A percentile compares a stretch with the other conserved stretches of the same genome.
Evolutionary conservation across 2,329 filamentous ascomycete genomes (phyloP).

Genomic region (Orbilia blumenaviensis): DNA sequence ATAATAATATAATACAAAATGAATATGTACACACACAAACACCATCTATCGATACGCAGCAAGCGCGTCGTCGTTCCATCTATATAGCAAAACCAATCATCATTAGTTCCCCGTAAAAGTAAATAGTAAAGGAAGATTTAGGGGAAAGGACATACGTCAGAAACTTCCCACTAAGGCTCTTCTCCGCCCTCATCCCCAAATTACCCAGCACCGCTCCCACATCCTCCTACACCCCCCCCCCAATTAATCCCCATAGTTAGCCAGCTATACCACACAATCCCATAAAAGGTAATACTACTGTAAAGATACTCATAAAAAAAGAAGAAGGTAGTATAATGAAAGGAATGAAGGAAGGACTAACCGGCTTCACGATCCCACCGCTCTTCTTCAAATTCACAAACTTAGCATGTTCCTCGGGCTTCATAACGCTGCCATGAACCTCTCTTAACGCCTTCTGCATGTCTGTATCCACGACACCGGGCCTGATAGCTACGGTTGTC

Average conservation of each 20-base stretch:
- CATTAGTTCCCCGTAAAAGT: background rate
- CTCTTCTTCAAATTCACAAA: conserved; percentile 76
- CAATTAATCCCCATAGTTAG: background rate
- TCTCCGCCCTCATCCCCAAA: conserved; percentile 24
- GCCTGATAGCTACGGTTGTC: conserved; percentile 72
- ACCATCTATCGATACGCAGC: conserved; percentile 23
- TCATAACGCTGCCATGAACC: conserved; percentile 71
- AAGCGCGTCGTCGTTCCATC: conserved; percentile 40
- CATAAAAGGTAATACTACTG: too few species aligned
- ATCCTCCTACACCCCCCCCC: conserved; percentile 26
- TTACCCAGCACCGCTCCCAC: conserved; percentile 45
- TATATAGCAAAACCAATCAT: background rate
- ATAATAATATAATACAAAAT: background rate
- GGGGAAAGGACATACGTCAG: conserved; percentile 23
- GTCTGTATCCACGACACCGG: conserved; percentile 75
- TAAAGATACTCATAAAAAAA: too few species aligned
- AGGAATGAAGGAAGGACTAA: conserved; percentile 5
- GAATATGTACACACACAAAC: background rate
- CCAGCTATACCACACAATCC: background rate
- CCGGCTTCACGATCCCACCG: conserved; percentile 70
- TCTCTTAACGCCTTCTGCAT: conserved; percentile 87
- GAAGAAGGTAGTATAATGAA: too few species aligned
- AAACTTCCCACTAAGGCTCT: conserved; percentile 38
- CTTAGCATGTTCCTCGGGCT: conserved; percentile 66
- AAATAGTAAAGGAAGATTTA: background rate